phyloP scores from a whole-genome alignment of 192 early-diverging fungal genomes.

The Phycomyces blakesleeanus region DNA sequence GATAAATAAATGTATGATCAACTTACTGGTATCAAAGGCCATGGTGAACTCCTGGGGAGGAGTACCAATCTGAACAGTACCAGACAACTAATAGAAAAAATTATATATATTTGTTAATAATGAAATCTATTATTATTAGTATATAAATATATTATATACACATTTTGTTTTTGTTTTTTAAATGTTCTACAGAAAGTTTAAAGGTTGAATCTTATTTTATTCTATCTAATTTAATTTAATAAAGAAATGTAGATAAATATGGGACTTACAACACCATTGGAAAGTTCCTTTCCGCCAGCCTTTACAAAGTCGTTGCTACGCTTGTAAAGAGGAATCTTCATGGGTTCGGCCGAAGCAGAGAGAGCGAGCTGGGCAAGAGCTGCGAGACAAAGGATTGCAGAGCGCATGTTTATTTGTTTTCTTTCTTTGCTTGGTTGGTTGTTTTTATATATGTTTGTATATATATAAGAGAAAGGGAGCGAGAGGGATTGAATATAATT shows the following conservation, averaged over 20 bases:
- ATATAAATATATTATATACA: neutral
- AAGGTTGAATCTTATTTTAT: too few relatives aligned
- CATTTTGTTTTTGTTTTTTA: too few relatives aligned
- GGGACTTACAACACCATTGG: conserved; percentile 29
- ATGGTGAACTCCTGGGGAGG: conserved; percentile 90
- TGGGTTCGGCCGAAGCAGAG: conserved; percentile 22
- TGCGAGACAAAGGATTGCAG: conserved; percentile 30
- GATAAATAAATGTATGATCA: too few relatives aligned
- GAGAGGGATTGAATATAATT: too few relatives aligned
- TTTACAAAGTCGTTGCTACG: conserved; percentile 11
- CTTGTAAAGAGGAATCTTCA: conserved; percentile 13
- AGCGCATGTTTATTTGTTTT: conserved; percentile 23
- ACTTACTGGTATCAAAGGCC: conserved; percentile 83
- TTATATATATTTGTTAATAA: neutral
- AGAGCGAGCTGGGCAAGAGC: conserved; percentile 29
- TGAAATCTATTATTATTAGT: neutral
- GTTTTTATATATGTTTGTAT: too few relatives aligned
- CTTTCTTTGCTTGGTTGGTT: too few relatives aligned
- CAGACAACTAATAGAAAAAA: conserved; percentile 70
- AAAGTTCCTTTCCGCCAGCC: conserved; percentile 17
- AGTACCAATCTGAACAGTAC: conserved; percentile 77
- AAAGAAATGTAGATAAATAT: too few relatives aligned
- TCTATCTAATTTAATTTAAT: too few relatives aligned
- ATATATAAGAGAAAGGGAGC: too few relatives aligned
- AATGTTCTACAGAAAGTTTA: too few relatives aligned